Evolutionary conservation across 2,329 filamentous ascomycete genomes (phyloP).

Genomic region (Beauveria caledonica): DNA sequence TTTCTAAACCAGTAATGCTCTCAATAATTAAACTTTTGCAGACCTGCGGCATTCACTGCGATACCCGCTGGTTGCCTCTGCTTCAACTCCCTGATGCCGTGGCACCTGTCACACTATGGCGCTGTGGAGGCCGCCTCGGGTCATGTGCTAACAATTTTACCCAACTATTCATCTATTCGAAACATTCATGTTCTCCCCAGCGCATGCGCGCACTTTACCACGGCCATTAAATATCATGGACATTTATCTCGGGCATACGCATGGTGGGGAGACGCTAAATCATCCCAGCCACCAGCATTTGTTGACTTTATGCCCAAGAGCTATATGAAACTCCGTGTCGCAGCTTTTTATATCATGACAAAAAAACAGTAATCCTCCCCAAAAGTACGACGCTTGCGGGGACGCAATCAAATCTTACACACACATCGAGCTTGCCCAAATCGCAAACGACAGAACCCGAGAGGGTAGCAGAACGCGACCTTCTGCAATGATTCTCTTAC

Average conservation of each 20-base stretch:
- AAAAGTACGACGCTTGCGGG: background rate
- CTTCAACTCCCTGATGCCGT: background rate
- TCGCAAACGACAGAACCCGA: background rate
- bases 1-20: too few relatives aligned
- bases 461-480: conserved; percentile 30
- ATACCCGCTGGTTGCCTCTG: background rate
- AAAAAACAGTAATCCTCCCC: background rate
- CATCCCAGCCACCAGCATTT: conserved; percentile 12
- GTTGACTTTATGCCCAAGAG: background rate
- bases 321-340: background rate
- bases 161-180: background rate
- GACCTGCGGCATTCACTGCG: too few relatives aligned
- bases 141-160: conserved; percentile 10
- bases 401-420: background rate
- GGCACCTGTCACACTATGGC: background rate
- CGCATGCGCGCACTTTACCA: too few relatives aligned
- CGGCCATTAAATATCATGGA: background rate
- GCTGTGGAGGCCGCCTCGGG: background rate
- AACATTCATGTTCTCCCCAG: too few relatives aligned
- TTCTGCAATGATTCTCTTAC: conserved; percentile 29
- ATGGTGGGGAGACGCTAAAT: conserved; percentile 9
- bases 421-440: background rate
- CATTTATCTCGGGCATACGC: background rate
- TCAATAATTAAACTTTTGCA: too few relatives aligned
- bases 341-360: background rate